A percentile compares a stretch with the other conserved stretches of the same genome.
phyloP scores from a whole-genome alignment of 2,329 filamentous ascomycete genomes.

The Venturia aucupariae region DNA sequence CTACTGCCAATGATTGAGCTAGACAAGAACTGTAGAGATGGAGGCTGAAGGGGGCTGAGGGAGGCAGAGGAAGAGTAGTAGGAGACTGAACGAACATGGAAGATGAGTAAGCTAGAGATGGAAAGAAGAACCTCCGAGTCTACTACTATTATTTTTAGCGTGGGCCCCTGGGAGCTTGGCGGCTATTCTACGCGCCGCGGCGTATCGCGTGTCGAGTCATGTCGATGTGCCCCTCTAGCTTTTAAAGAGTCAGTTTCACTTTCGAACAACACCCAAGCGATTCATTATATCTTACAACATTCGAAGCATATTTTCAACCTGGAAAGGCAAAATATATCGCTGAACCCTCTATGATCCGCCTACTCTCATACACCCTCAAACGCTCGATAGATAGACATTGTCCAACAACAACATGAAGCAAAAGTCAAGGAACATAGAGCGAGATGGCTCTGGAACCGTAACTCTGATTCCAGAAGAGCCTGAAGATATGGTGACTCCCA shows the following conservation, averaged over 20 bases:
- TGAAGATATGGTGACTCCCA: constrained; percentile 57
- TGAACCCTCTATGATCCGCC: too few species aligned
- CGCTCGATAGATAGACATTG: too few species aligned
- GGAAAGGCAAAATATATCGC: not conserved
- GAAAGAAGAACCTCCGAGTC: too few species aligned
- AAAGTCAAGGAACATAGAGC: constrained; percentile 56
- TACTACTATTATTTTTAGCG: not conserved
- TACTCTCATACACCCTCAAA: too few species aligned
- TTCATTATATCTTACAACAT: not conserved
- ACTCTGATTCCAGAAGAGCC: constrained; percentile 63
- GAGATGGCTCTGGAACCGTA: constrained; percentile 54
- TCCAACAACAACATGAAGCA: constrained; percentile 51
- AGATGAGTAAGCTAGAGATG: too few species aligned
- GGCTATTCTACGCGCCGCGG: not conserved
- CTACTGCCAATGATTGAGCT: too few species aligned
- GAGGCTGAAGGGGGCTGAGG: too few species aligned
- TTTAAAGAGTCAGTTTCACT: not conserved
- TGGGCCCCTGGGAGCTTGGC: not conserved
- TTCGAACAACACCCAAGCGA: not conserved
- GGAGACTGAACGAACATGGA: too few species aligned
- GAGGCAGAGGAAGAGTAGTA: too few species aligned
- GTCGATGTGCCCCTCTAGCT: not conserved
- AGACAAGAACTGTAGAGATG: too few species aligned
- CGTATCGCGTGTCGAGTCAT: not conserved
- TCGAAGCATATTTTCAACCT: not conserved